Evolutionary conservation across 352 stramenopile species (phyloP).

Genomic region (Phytophthora syringae): DNA sequence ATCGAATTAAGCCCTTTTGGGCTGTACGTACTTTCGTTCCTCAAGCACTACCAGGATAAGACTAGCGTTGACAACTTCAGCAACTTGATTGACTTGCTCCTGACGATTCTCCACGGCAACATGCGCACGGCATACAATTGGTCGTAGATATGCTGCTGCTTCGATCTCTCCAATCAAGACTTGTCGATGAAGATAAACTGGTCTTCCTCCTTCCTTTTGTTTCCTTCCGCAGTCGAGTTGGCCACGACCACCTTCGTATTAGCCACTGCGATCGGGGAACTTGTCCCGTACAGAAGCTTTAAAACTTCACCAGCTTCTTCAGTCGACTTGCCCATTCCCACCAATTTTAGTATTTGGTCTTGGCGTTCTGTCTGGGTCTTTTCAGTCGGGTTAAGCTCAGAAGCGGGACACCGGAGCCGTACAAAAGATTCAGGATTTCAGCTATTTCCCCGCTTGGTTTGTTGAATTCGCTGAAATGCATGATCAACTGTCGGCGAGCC

Average conservation of each 20-base stretch:
- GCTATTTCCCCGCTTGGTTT: neutral
- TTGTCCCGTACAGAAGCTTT: neutral
- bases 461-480: neutral
- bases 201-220: neutral
- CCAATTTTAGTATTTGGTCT: neutral
- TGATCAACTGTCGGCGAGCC: neutral
- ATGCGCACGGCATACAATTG: no score
- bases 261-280: neutral
- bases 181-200: neutral
- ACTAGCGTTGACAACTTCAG: no score
- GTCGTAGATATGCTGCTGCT: no score
- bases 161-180: no score
- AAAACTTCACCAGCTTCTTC: neutral
- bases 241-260: neutral
- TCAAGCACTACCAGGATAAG: no score
- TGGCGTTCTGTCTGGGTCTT: neutral
- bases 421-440: neutral
- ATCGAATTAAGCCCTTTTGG: no score
- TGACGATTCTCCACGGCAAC: no score
- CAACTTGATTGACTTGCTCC: no score
- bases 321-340: neutral
- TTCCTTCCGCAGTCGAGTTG: neutral
- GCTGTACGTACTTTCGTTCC: no score
- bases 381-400: neutral
- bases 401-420: neutral